Evolutionary conservation across 768 basidiomycete genomes (phyloP).

Genomic region (Crucibulum laeve): DNA sequence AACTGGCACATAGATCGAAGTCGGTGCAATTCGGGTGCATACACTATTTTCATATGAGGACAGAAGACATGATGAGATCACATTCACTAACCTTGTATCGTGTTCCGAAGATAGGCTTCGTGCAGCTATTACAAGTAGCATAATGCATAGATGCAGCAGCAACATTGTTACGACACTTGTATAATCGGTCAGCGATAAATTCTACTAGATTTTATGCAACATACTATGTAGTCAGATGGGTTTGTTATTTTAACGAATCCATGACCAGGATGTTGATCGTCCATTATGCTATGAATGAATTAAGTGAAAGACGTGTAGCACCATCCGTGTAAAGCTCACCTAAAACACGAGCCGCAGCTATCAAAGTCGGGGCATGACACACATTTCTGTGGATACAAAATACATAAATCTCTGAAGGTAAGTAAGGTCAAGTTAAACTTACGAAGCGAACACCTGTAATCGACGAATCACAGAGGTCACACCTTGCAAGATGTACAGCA

Average conservation of each 20-base stretch:
- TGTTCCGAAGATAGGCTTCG: slow-evolving; percentile 47
- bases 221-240: slow-evolving; percentile 53
- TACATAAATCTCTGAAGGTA: slow-evolving; percentile 1
- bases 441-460: slow-evolving; percentile 75
- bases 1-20: slow-evolving; percentile 75
- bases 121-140: slow-evolving; percentile 65
- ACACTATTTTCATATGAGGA: slow-evolving; percentile 41
- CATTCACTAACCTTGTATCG: slow-evolving; percentile 62
- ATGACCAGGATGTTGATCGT: slow-evolving; percentile 74
- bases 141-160: slow-evolving; percentile 30
- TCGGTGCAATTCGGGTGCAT: slow-evolving; percentile 75
- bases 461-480: slow-evolving; percentile 72
- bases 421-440: slow-evolving; percentile 21
- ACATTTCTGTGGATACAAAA: slow-evolving; percentile 57
- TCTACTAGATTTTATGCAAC: slow-evolving; percentile 12
- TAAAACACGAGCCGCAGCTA: slow-evolving; percentile 67
- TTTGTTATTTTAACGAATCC: slow-evolving; percentile 62
- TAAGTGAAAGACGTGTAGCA: neutral
- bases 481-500: slow-evolving; percentile 59
- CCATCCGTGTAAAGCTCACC: slow-evolving; percentile 24
- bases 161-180: slow-evolving; percentile 11
- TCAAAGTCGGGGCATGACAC: slow-evolving; percentile 82
- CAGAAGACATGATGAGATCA: neutral
- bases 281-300: slow-evolving; percentile 45
- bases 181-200: neutral